phyloP scores from a whole-genome alignment of 371 early-diverging fungal genomes.

The Globomyces sp. region DNA sequence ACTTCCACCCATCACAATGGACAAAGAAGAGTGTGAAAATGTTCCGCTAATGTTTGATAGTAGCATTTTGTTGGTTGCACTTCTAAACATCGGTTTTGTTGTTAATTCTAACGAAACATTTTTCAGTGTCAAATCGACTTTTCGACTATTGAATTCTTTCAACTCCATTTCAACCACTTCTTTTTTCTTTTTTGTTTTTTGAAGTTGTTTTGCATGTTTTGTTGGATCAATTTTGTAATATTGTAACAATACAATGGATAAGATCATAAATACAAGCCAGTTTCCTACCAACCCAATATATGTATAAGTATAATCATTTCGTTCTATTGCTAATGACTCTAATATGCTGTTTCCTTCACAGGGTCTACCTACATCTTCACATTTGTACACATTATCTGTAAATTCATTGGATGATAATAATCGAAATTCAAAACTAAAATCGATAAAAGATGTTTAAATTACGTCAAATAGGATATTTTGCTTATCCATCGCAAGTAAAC shows the following conservation, averaged over 20 bases:
- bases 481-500: slow-evolving; percentile 40
- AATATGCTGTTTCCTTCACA: slow-evolving; percentile 8
- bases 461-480: not conserved
- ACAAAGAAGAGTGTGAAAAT: too few species aligned
- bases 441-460: slow-evolving; percentile 2
- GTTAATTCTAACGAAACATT: too few species aligned
- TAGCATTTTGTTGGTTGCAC: too few species aligned
- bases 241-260: slow-evolving; percentile 31
- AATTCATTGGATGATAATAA: slow-evolving; percentile 41
- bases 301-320: not conserved
- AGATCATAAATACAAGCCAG: slow-evolving; percentile 24
- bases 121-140: too few species aligned
- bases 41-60: too few species aligned
- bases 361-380: slow-evolving; percentile 25
- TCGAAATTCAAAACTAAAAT: slow-evolving; percentile 29
- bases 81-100: too few species aligned
- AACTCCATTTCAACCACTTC: too few species aligned
- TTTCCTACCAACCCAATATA: not conserved
- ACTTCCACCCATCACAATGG: too few species aligned
- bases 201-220: too few species aligned
- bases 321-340: not conserved
- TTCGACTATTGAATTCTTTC: too few species aligned
- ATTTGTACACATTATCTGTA: slow-evolving; percentile 29
- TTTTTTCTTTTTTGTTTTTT: too few species aligned
- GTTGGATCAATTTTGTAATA: slow-evolving; percentile 27